Evolutionary conservation across 2,329 filamentous ascomycete species (phyloP).

Genomic region (Neonectria faginata): DNA sequence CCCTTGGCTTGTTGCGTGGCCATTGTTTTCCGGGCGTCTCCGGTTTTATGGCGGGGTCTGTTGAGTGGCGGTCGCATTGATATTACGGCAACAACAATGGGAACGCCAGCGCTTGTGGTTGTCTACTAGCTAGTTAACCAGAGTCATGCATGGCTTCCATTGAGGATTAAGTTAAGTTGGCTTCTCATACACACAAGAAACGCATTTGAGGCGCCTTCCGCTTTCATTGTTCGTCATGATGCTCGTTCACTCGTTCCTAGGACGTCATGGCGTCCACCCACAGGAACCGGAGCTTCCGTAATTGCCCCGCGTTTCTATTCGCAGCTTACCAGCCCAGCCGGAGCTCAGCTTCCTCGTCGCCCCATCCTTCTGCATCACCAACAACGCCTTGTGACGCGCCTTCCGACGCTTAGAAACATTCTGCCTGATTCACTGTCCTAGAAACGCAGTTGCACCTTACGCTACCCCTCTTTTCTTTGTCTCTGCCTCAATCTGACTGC

Average conservation of each 20-base stretch:
- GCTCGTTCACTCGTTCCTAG: slow-evolving; percentile 15
- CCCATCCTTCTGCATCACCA: slow-evolving; percentile 38
- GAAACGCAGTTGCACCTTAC: slow-evolving; percentile 19
- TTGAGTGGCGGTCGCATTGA: not conserved
- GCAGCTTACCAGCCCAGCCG: slow-evolving; percentile 23
- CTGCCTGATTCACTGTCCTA: slow-evolving; percentile 26
- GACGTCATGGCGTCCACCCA: slow-evolving; percentile 19
- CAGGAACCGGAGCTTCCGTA: slow-evolving; percentile 13
- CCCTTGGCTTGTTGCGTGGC: slow-evolving; percentile 6
- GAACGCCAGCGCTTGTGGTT: slow-evolving; percentile 4
- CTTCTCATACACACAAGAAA: no score
- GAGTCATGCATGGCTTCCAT: slow-evolving; percentile 1
- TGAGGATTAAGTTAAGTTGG: not conserved
- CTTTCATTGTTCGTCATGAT: slow-evolving; percentile 16
- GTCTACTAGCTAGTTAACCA: not conserved
- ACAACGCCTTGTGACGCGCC: slow-evolving; percentile 29
- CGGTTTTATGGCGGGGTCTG: slow-evolving; percentile 19
- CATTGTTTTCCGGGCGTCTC: slow-evolving; percentile 14
- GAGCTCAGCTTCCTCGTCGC: slow-evolving; percentile 37
- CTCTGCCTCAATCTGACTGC: slow-evolving; percentile 7
- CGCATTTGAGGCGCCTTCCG: not conserved
- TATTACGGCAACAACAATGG: slow-evolving; percentile 8
- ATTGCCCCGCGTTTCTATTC: slow-evolving; percentile 43
- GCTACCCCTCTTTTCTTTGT: slow-evolving; percentile 39
- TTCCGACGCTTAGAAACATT: slow-evolving; percentile 22